Evolutionary conservation across 192 early-diverging fungal species (phyloP), one percentile per base, ranked within the genome.

Genomic region (Gryganskiella cystojenkinii): DNA sequence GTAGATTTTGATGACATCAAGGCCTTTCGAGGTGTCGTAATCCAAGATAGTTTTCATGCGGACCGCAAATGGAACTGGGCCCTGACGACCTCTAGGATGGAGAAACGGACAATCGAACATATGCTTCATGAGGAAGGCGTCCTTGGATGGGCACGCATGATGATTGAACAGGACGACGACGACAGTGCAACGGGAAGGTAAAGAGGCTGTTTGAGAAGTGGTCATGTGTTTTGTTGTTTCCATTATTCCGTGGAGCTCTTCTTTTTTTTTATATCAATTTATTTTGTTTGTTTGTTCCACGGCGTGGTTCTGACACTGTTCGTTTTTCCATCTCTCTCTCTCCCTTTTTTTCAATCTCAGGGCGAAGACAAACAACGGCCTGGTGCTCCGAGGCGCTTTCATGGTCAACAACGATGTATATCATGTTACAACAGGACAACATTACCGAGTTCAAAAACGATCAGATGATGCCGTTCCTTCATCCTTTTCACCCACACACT

Each of bases 21-120:
- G 45, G 74, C 92, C 17, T 93, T 90, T 65, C 86, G 83, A n/a
- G 92, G 92, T 10, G 80, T 88, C 17, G 86, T 76, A 27, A 33
- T 81, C 35, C 64, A 67, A 20, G 72, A 81, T 40, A 15, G 66
- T 3, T 5, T 70, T 33, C 56, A 65, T 83, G 22, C 70, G 62
- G 63, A 79, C 57, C 53, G 40, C 31, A 78, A 69, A 53, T 78
- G 74, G 74, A 34, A 64, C 1, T 61, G 65, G 1, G 74, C 74
- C 20, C 34, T 56, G 17, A 69, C 74, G 34, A 78, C 74, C 49
- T 64, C 74, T 6, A 44, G 56, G 17, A 56, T 58, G 8, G 34
- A 43, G 47, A 64, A 68, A 31, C 33, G 53, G 49, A 46, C 79
- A 17, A 56, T 68, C 28, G 80, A 79, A 28, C 69, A 80, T 24